These are phyloP conservation scores for Glomus cerebriforme DNA, from an alignment of 192 early-diverging fungal species.

Conservation along the genomic window DNA sequence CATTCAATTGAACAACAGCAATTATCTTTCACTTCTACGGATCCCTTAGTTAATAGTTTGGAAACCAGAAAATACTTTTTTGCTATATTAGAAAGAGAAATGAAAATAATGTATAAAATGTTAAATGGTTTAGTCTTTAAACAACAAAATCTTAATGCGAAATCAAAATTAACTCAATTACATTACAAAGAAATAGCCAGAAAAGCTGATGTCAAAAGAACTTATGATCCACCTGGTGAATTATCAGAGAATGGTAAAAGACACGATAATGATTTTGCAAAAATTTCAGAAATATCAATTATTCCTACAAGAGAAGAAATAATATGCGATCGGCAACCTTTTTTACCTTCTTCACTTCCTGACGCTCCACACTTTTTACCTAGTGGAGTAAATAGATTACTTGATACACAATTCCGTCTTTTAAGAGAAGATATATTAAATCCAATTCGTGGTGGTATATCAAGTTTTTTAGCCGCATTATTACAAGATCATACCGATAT, in stretches of 20 bases:
- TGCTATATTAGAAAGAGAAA: conserved; percentile 10
- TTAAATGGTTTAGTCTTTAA: neutral
- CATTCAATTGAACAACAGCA: neutral
- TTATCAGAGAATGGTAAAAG: too few relatives aligned
- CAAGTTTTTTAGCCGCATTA: conserved; percentile 40
- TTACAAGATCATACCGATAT: conserved; percentile 14
- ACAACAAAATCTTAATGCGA: too few relatives aligned
- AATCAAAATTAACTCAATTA: too few relatives aligned
- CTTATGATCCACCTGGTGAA: conserved; percentile 25
- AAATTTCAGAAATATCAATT: conserved; percentile 49
- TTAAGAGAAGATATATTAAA: too few relatives aligned
- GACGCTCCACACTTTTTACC: too few relatives aligned
- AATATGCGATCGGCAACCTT: conserved; percentile 36
- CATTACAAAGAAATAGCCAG: too few relatives aligned
- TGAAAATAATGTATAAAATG: neutral
- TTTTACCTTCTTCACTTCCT: conserved; percentile 46
- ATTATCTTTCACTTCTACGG: neutral
- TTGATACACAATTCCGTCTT: conserved; percentile 63
- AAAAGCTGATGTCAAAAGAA: too few relatives aligned
- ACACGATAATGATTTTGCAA: conserved; percentile 56
- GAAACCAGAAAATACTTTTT: conserved; percentile 12
- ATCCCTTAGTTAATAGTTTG: neutral
- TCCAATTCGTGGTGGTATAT: conserved; percentile 46
- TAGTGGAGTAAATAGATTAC: conserved; percentile 45
- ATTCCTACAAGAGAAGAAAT: conserved; percentile 60